Percentiles rank a stretch among this genome's conserved stretches.
phyloP scores from a whole-genome alignment of 2,329 filamentous ascomycete genomes.

The Colletotrichum lindemuthianum region DNA sequence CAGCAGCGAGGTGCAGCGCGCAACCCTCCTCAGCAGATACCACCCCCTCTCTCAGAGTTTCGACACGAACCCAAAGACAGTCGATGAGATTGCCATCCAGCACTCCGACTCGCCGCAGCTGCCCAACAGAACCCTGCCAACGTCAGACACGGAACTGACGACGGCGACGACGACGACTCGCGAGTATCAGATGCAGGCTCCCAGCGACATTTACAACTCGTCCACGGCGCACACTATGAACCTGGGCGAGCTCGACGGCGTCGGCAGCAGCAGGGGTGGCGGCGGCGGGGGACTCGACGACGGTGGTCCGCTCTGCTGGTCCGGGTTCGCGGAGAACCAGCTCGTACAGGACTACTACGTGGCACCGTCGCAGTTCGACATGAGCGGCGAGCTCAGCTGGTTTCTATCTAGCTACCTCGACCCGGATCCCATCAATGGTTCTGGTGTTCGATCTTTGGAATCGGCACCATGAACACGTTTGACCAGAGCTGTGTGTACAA shows the following conservation, averaged over 20 bases:
- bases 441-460: background rate
- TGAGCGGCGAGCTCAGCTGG: slow-evolving; percentile 27
- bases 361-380: slow-evolving; percentile 24
- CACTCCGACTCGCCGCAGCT: slow-evolving; percentile 17
- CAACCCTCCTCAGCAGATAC: slow-evolving; percentile 19
- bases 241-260: background rate
- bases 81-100: slow-evolving; percentile 18
- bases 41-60: slow-evolving; percentile 25
- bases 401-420: slow-evolving; percentile 26
- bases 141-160: background rate
- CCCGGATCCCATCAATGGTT: background rate
- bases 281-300: background rate
- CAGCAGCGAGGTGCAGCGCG: slow-evolving; percentile 20
- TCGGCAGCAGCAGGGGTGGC: too few relatives aligned
- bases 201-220: slow-evolving; percentile 15
- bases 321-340: slow-evolving; percentile 21
- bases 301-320: slow-evolving; percentile 16
- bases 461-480: background rate
- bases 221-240: background rate
- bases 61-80: slow-evolving; percentile 20
- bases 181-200: slow-evolving; percentile 7
- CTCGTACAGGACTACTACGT: slow-evolving; percentile 22
- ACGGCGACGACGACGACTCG: background rate
- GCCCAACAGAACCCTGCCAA: background rate
- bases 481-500: background rate